Evolutionary conservation across 1,139 yeast genomes (phyloP), one percentile per base, ranked within the genome.

Genomic region (Schizosaccharomyces versatilis): DNA sequence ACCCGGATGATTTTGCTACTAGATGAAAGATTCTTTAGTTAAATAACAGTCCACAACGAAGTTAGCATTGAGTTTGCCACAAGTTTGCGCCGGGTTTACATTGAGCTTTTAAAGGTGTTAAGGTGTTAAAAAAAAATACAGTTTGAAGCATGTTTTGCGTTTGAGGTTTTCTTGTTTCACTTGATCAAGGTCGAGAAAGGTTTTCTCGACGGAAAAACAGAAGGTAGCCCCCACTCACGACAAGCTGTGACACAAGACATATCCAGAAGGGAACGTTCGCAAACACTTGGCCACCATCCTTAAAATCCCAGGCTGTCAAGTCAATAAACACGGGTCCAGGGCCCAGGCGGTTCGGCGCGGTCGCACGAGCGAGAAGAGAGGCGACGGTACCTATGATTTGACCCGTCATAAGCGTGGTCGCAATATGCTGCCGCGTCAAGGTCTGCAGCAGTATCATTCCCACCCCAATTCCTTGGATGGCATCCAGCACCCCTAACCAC

Each of bases 401-500:
- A 19, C 55, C 58, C 10, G 54, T 52, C 57, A 56, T 53, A 15
- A 56, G 54, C 19, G 58, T 54, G 6, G 54, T 51, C 6, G 58
- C 57, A 15, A 56, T 55, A 47, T 56, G 58, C 9, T 51, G 55
- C n/a, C 58, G 53, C 39, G 58, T 56, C 19, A 56, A 39, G 7
- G 58, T 56, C 38, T 55, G 57, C 15, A 56, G 55, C 47, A 56
- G 38, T 14, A 56, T 38, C 58, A 56, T 56, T 39, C 58, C 58
- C 24, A 56, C 49, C 6, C 58, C 58, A 10, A 56, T 55, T 12
- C 57, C 56, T 47, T 56, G 58, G 24, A 56, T 36, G 14, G 58
- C 54, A 51, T 56, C 58, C 36, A 56, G 55, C n/a, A 56, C 57
- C 42, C 58, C 58, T 14, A 56, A 49, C 58, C 58, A 56, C 8